Evolutionary conservation across 2,329 filamentous ascomycete species (phyloP), one percentile per base, ranked within the genome.

Genomic region (Pseudogymnoascus sp.): DNA sequence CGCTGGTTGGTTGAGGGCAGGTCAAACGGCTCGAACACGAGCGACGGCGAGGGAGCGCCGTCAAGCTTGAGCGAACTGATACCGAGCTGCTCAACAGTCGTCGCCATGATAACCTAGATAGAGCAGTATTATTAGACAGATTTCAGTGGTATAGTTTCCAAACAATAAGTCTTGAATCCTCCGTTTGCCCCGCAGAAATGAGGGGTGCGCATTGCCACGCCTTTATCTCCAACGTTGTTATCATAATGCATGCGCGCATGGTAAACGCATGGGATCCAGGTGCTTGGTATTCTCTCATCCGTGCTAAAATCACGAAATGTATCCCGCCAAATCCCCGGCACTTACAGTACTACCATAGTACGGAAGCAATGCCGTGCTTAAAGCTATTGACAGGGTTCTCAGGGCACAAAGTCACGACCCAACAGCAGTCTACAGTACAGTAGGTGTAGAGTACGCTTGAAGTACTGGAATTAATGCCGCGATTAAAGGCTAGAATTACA

Each of bases 1-100:
- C 75, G 74, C 63, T 78, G 76, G 64, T 78, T 78, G n/a, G 67
- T 72, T 8, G 72, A 35, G 29, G 76, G 75, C 4, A 78, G 72
- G 21, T 71, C 63, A 62, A 78, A 78, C 2, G 75, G 66, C 58
- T 77, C 71, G 63, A 79, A 78, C 60, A 33, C 61, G 13, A 62
- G 51, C 31, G 65, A 61, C 8, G 65, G 39, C 13, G 65, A 66
- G 10, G 60, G 21, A 35, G 64, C n/a, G 27, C 61, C 65, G 25
- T 68, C 63, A 8, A 72, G 61, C 15, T 68, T 66, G n/a, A 71
- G 67, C 0, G 63, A 33, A 29, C 2, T 55, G 9, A 55, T 55
- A n/a, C 48, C 48, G 12, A 60, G 29, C 48, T 62, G 61, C 51
- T 62, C 15, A 42, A 42, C 48, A 15, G 51, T 31, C 7, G 51